Evolutionary conservation across 768 basidiomycete species (phyloP).

Genomic region (Dacryopinax primogenitus): DNA sequence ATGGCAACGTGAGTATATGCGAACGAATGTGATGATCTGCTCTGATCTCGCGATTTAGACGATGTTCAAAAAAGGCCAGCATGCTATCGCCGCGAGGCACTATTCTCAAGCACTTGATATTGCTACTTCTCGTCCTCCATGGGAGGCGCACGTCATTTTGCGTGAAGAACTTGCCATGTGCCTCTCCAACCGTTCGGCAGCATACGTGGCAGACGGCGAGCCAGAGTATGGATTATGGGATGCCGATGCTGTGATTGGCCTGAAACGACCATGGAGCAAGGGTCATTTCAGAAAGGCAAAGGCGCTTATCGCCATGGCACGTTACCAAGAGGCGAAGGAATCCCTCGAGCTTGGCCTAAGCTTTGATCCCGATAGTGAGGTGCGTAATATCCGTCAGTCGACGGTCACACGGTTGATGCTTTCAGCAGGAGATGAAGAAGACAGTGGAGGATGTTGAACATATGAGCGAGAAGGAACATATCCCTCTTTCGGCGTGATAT

Average conservation of each 20-base stretch:
- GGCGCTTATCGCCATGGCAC: slow-evolving; percentile 61
- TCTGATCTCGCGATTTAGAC: slow-evolving; percentile 33
- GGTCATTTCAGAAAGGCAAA: slow-evolving; percentile 92
- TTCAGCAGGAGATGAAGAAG: slow-evolving; percentile 3
- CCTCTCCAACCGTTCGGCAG: slow-evolving; percentile 83
- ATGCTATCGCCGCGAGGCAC: slow-evolving; percentile 55
- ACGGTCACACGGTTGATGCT: background rate
- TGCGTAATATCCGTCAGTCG: slow-evolving; percentile 19
- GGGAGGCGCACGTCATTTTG: slow-evolving; percentile 72
- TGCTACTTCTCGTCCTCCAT: slow-evolving; percentile 70
- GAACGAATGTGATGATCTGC: background rate
- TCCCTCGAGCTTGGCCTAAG: slow-evolving; percentile 71
- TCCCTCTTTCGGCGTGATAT: background rate
- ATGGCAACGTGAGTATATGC: slow-evolving; percentile 67
- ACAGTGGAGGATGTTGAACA: background rate
- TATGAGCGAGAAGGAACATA: background rate
- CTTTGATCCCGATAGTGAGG: slow-evolving; percentile 60
- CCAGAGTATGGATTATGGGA: slow-evolving; percentile 69
- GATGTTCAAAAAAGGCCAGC: slow-evolving; percentile 63
- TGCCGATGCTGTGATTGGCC: slow-evolving; percentile 75
- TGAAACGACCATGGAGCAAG: slow-evolving; percentile 85
- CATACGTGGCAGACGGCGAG: slow-evolving; percentile 65
- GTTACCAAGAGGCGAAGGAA: slow-evolving; percentile 62
- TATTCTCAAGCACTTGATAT: slow-evolving; percentile 69
- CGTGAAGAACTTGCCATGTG: slow-evolving; percentile 85